Evolutionary conservation across 1,139 yeast genomes (phyloP).

Genomic region (Taiozyma sp.): DNA sequence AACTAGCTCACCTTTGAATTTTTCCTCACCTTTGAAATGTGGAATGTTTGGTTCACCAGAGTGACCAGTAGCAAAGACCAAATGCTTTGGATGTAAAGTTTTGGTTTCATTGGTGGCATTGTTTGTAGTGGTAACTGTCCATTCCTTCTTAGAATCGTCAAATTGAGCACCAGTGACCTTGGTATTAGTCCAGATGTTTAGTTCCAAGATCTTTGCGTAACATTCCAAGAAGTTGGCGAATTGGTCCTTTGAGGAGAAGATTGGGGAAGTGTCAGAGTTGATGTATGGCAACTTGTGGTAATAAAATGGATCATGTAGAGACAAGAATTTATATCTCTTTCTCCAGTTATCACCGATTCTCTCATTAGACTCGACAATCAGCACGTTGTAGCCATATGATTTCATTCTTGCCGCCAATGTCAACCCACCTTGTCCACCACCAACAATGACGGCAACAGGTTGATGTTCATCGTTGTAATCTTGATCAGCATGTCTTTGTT

Average conservation of each 20-base stretch:
- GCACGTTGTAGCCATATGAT: slow-evolving; percentile 33
- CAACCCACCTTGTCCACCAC: slow-evolving; percentile 43
- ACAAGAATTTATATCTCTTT: slow-evolving; percentile 38
- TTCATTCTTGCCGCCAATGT: slow-evolving; percentile 39
- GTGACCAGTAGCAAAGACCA: slow-evolving; percentile 40
- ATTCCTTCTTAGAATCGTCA: slow-evolving; percentile 26
- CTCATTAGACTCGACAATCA: slow-evolving; percentile 34
- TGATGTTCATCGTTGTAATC: slow-evolving; percentile 28
- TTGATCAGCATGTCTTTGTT: slow-evolving; percentile 26
- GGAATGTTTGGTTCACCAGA: slow-evolving; percentile 41
- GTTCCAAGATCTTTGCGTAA: slow-evolving; percentile 36
- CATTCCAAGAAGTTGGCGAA: slow-evolving; percentile 38
- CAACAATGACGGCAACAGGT: slow-evolving; percentile 38
- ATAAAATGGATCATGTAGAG: slow-evolving; percentile 41
- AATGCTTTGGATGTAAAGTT: slow-evolving; percentile 28
- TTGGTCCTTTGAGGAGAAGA: slow-evolving; percentile 40
- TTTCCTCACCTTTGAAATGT: slow-evolving; percentile 31
- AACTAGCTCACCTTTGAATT: slow-evolving; percentile 34
- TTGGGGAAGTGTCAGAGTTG: slow-evolving; percentile 37
- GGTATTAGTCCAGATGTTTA: slow-evolving; percentile 34
- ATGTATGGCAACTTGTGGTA: slow-evolving; percentile 38
- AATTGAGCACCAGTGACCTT: slow-evolving; percentile 31
- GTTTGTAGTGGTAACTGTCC: slow-evolving; percentile 31
- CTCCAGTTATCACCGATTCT: slow-evolving; percentile 43
- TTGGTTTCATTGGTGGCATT: slow-evolving; percentile 21